Evolutionary conservation across 2,329 filamentous ascomycete genomes (phyloP), one percentile per base, ranked within the genome.

Genomic region (Zymoseptoria tritici): DNA sequence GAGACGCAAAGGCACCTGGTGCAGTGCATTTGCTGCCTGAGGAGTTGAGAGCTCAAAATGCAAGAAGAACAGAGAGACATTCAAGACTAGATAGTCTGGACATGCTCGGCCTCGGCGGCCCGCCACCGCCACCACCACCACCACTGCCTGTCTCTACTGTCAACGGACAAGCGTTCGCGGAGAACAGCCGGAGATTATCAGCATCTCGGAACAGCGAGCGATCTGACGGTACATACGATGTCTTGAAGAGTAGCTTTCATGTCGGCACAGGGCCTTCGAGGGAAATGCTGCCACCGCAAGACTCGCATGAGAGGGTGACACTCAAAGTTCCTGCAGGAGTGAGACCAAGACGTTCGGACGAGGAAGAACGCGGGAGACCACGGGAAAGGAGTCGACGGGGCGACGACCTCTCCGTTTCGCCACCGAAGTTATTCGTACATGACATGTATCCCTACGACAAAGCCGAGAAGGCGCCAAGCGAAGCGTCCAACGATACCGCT

Each of bases 1-100:
- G 62, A 24, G 54, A 62, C 5, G 52, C 65, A 21, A 57, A 68
- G n/a, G 68, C 67, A 11, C 68, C 68, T 9, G 68, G 68, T 11
- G 65, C 66, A 9, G 62, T 66, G 2, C 68, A 64, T 36, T 56
- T 72, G 13, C 62, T 72, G n/a, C 71, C 71, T 7, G 70, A 72
- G 58, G 71, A 72, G 58, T 58, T 70, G 6, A 66, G 68, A 21
- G 69, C 68, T 21, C 67, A 65, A 58, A 62, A 54, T 1, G 49
- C 61, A 29, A 63, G 55, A 19, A 65, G 57, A 20, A 55, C 56
- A 1, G 55, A 60, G 53, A 62, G 64, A 8, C 65, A 66, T 8
- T 31, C 63, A 6, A 61, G 65, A 11, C 16, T 62, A 7, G 52
- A 54, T 8, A 68, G 64, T 26, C 19, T 62, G 9, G 62, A 60